Base-by-base conservation (phyloP, 2,329 filamentous ascomycete genomes). In the Epichloe gansuensis region DNA sequence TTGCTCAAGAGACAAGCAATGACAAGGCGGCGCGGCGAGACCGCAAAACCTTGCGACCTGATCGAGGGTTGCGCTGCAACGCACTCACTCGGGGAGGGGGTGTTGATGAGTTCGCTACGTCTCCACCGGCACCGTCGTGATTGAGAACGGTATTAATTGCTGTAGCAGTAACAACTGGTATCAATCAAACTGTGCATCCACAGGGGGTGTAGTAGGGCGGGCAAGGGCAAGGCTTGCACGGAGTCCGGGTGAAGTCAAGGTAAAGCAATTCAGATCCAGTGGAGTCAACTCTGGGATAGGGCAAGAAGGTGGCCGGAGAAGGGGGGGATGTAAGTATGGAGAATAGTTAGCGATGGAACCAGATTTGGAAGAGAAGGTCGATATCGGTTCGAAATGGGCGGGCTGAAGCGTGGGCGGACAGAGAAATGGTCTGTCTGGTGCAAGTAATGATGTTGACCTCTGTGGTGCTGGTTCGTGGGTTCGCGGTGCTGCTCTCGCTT, bases 81-180 rank as follows among this genome's bases (percentile, higher is more conserved):
- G 41, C 49, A 57, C 45, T 54, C 46, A 56, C 61, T 62, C 64
- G 49, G 50, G 49, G 39, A 52, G 43, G 60, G 60, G 59, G 63
- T 51, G 57, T 63, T 61, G 60, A 60, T 62, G 60, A 60, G 60
- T 58, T 63, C 59, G 57, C 61, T 62, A 66, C 58, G 58, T 64
- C 67, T 64, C 58, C 64, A 67, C 65, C 58, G 61, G 60, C 60
- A 59, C 60, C 63, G 64, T 64, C 59, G 60, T 60, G 58, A 58
- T 62, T 62, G 59, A 59, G 57, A 60, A 58, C 35, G 15, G 41
- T 25, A 12, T 3, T 2, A 13, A 11, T 43, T 25, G 41, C 13
- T 12, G 38, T 35, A 58, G 41, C 50, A 44, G 46, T 21, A 48
- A 25, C 25, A 49, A 49, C 46, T 39, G 50, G 43, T 44, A 52